Conservation (phyloP, 1,139 yeast species). For the Blastobotrys malaysiensis region DNA sequence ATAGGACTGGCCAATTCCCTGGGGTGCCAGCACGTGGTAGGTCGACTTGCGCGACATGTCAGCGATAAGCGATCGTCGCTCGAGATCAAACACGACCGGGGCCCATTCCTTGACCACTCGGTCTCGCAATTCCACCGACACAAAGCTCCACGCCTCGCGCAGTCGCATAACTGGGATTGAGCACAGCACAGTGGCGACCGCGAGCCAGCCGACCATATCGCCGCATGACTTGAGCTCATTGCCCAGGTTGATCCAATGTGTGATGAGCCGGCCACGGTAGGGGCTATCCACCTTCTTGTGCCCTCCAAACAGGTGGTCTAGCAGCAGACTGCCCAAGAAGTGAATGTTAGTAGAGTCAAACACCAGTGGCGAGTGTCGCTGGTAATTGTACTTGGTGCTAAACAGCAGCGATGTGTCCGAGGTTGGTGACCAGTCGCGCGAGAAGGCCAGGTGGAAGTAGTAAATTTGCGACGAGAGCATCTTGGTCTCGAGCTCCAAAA, state of each 20-base stretch:
- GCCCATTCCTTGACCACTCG: conserved; percentile 83
- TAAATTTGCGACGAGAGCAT: conserved; percentile 35
- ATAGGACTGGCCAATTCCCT: conserved; percentile 75
- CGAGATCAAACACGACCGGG: conserved; percentile 85
- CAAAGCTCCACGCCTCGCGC: conserved; percentile 68
- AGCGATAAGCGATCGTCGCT: conserved; percentile 61
- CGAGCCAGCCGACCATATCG: conserved; percentile 94
- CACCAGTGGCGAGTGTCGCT: conserved; percentile 52
- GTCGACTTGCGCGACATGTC: conserved; percentile 44
- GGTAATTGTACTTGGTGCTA: conserved; percentile 38
- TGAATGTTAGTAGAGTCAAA: conserved; percentile 74
- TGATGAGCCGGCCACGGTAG: conserved; percentile 60
- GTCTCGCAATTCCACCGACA: conserved; percentile 56
- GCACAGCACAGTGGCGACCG: conserved; percentile 77
- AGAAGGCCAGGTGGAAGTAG: conserved; percentile 34
- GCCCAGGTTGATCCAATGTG: conserved; percentile 86
- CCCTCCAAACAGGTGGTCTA: conserved; percentile 63
- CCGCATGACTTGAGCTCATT: conserved; percentile 73
- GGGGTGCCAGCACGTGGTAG: conserved; percentile 79
- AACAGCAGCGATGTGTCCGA: conserved; percentile 53
- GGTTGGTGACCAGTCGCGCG: conserved; percentile 67
- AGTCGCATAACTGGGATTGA: conserved; percentile 78
- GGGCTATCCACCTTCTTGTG: conserved; percentile 25
- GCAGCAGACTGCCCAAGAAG: conserved; percentile 64
- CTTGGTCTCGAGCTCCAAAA: conserved; percentile 29